Percentiles rank a stretch among this genome's conserved stretches.
Conservation (phyloP, 495 filamentous ascomycete genomes). For the Lophiotrema nucula region DNA sequence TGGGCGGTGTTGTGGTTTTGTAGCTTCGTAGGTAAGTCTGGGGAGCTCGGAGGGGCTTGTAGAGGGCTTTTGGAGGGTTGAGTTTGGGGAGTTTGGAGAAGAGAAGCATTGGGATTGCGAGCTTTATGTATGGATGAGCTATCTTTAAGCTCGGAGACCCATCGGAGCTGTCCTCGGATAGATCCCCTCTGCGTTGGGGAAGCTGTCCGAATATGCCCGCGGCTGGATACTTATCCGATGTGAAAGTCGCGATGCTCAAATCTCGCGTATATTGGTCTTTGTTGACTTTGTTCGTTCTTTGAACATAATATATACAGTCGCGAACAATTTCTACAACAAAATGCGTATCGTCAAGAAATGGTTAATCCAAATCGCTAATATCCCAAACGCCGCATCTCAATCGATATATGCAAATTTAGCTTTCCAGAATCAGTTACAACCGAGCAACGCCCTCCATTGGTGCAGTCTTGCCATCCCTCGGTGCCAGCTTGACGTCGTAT, state of each 20-base stretch:
- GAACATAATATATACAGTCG: not conserved
- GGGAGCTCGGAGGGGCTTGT: not conserved
- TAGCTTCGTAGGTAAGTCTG: constrained; percentile 3
- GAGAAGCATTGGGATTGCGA: too few relatives aligned
- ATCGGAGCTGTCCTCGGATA: constrained; percentile 1
- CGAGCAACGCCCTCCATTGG: constrained; percentile 28
- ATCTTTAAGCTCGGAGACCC: not conserved
- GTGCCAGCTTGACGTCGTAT: constrained; percentile 40
- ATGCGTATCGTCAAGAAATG: not conserved
- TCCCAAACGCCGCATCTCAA: not conserved
- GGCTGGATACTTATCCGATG: too few relatives aligned
- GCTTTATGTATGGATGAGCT: too few relatives aligned
- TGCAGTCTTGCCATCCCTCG: constrained; percentile 28
- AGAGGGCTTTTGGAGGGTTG: not conserved
- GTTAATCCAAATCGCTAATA: constrained; percentile 1
- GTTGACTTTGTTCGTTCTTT: not conserved
- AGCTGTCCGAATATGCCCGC: too few relatives aligned
- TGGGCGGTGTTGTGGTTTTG: constrained; percentile 3
- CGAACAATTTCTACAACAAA: not conserved
- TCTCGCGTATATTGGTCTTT: too few relatives aligned
- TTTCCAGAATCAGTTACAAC: constrained; percentile 10
- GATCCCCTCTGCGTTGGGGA: too few relatives aligned
- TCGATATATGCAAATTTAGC: not conserved
- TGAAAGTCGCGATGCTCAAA: too few relatives aligned
- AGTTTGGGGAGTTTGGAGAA: too few relatives aligned